phyloP scores from a whole-genome alignment of 2,329 filamentous ascomycete species.

The Penicillium vulpinum region DNA sequence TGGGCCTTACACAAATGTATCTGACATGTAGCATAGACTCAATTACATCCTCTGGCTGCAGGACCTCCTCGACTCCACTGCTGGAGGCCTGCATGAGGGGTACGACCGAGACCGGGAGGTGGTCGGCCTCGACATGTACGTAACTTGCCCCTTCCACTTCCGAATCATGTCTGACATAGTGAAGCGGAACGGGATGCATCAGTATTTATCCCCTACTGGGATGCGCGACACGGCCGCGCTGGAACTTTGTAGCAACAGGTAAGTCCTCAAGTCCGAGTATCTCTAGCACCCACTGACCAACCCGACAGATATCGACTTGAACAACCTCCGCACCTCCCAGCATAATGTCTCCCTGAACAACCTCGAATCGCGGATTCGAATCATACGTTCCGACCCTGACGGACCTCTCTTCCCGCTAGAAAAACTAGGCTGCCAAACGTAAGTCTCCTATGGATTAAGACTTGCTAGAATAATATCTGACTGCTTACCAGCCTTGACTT shows the following conservation, averaged over 20 bases:
- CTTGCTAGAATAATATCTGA: not conserved
- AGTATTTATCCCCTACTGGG: slow-evolving; percentile 88
- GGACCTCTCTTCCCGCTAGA: slow-evolving; percentile 66
- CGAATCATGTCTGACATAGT: slow-evolving; percentile 14
- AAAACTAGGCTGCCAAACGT: slow-evolving; percentile 28
- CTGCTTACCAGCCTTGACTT: slow-evolving; percentile 64
- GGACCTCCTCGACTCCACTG: slow-evolving; percentile 70
- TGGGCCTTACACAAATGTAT: not conserved
- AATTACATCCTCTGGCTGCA: slow-evolving; percentile 93
- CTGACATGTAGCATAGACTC: slow-evolving; percentile 54
- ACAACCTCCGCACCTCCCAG: slow-evolving; percentile 65
- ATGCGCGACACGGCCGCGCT: slow-evolving; percentile 64
- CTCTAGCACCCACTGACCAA: slow-evolving; percentile 1
- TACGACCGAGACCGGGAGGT: slow-evolving; percentile 60
- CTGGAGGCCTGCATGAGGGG: slow-evolving; percentile 46
- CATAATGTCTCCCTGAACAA: slow-evolving; percentile 68
- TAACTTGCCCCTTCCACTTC: not conserved
- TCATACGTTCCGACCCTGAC: slow-evolving; percentile 57
- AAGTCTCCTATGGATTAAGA: not conserved
- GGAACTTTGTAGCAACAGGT: slow-evolving; percentile 71
- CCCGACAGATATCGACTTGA: slow-evolving; percentile 68
- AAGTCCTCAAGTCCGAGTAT: slow-evolving; percentile 14
- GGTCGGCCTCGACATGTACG: slow-evolving; percentile 71
- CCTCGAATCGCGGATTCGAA: slow-evolving; percentile 62
- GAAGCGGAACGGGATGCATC: slow-evolving; percentile 79